phyloP scores from a whole-genome alignment of 805 yeast genomes.

The Schizosaccharomyces lindneri region DNA sequence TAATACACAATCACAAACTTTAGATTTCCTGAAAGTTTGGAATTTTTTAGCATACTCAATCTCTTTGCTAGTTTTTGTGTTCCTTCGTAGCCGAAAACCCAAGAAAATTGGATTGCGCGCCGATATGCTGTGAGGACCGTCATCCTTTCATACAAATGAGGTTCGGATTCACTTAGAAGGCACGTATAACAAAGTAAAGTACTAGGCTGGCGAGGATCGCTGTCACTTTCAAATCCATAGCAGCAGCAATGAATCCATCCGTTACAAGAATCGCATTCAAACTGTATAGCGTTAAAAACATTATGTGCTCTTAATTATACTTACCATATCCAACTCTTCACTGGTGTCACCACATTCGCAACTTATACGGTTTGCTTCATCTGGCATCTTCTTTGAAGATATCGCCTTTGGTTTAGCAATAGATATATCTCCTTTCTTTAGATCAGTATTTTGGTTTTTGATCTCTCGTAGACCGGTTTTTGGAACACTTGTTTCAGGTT shows the following conservation, averaged over 20 bases:
- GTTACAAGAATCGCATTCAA: neutral
- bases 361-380: neutral
- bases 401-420: neutral
- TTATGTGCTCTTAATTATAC: neutral
- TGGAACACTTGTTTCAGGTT: neutral
- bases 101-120: neutral
- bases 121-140: neutral
- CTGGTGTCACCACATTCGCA: neutral
- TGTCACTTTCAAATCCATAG: neutral
- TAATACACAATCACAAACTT: neutral
- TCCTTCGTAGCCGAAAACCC: neutral
- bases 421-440: neutral
- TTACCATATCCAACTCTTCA: neutral
- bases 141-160: neutral
- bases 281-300: neutral
- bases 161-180: neutral
- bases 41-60: neutral
- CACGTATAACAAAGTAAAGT: neutral
- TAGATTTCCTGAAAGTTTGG: too few relatives aligned
- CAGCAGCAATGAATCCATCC: neutral
- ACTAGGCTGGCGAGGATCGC: neutral
- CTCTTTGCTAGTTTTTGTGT: neutral
- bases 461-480: neutral
- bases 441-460: neutral
- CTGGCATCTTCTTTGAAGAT: neutral